Evolutionary conservation across 495 filamentous ascomycete genomes (phyloP).

Genomic region (Neurospora sp.): DNA sequence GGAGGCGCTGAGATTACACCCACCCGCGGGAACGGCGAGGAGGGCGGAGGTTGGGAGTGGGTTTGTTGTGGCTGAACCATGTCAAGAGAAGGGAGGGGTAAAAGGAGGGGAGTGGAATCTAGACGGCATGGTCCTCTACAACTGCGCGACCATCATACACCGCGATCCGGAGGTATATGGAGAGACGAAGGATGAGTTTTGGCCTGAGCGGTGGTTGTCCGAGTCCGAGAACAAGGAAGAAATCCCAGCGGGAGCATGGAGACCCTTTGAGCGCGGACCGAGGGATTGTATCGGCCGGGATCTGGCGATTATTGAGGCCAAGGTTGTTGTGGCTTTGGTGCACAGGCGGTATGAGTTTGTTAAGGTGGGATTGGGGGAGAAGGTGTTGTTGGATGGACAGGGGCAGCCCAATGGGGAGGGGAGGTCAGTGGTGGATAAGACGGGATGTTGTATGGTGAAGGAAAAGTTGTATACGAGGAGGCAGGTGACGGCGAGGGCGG

Average conservation of each 20-base stretch:
- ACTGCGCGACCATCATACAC: slow-evolving; percentile 43
- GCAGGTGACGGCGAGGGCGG: slow-evolving; percentile 28
- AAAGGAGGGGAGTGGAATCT: slow-evolving; percentile 44
- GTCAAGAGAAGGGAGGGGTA: neutral
- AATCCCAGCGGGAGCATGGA: slow-evolving; percentile 33
- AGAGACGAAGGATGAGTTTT: slow-evolving; percentile 45
- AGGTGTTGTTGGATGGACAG: no score
- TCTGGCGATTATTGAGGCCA: slow-evolving; percentile 36
- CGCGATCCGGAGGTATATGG: slow-evolving; percentile 49
- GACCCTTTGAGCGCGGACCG: slow-evolving; percentile 47
- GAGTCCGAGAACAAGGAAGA: slow-evolving; percentile 20
- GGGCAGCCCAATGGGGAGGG: no score
- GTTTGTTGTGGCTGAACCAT: slow-evolving; percentile 5
- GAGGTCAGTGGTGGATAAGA: slow-evolving; percentile 21
- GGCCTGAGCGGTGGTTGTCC: slow-evolving; percentile 53
- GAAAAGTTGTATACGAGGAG: slow-evolving; percentile 33
- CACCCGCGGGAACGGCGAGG: slow-evolving; percentile 32
- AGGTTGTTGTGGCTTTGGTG: slow-evolving; percentile 28
- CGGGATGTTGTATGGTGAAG: slow-evolving; percentile 32
- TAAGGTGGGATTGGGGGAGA: slow-evolving; percentile 38
- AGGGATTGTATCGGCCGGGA: slow-evolving; percentile 50
- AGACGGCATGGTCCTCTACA: slow-evolving; percentile 43
- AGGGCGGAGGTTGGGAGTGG: slow-evolving; percentile 18
- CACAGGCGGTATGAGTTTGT: slow-evolving; percentile 32
- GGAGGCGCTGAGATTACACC: slow-evolving; percentile 39